Percentiles rank a stretch among this genome's conserved stretches.
Conservation (phyloP, 2,329 filamentous ascomycete genomes). For the Verticillium tricorpus region DNA sequence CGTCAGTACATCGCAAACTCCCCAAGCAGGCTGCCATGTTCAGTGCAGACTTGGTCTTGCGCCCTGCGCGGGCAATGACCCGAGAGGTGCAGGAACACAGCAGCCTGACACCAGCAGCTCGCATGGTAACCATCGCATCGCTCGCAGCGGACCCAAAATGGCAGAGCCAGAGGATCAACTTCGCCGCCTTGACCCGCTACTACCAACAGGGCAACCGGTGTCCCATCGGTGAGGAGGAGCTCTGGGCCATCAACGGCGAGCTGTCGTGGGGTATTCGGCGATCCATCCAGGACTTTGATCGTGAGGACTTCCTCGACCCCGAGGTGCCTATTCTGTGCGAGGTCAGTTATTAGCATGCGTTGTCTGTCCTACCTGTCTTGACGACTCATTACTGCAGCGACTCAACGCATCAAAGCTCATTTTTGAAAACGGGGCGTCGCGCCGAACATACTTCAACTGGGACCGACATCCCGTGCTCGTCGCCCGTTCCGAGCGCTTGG, state of each 20-base stretch:
- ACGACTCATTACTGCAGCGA: background rate
- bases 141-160: background rate
- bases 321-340: background rate
- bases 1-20: background rate
- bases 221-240: background rate
- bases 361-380: too few relatives aligned
- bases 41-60: background rate
- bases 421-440: background rate
- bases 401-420: background rate
- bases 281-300: background rate
- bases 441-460: background rate
- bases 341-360: background rate
- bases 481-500: background rate
- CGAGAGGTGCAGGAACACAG: background rate
- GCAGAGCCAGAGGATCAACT: background rate
- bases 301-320: background rate
- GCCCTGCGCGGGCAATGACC: background rate
- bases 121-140: background rate
- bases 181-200: background rate
- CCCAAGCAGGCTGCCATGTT: background rate
- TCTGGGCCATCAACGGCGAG: background rate
- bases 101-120: background rate
- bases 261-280: background rate
- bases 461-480: background rate
- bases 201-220: background rate